Conservation (phyloP, 176 grass and related monocot genomes). For the Triticum timopheevii region DNA sequence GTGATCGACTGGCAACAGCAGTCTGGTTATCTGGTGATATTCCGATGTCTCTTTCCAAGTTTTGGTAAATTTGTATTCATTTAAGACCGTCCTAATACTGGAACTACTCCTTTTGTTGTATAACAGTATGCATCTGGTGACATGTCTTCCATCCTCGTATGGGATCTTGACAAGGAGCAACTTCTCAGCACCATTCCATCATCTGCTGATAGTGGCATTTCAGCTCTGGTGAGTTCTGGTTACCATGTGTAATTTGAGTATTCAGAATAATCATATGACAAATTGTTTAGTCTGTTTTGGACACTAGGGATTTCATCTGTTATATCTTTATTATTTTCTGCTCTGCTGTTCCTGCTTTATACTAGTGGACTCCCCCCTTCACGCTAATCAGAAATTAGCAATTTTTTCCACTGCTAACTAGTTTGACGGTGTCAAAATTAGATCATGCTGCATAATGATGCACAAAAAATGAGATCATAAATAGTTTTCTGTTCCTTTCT, state of each 20-base stretch:
- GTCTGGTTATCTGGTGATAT: slow-evolving; percentile 85
- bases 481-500: slow-evolving; percentile 11
- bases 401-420: slow-evolving; percentile 7
- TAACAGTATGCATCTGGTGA: slow-evolving; percentile 88
- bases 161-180: slow-evolving; percentile 97
- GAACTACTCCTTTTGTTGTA: slow-evolving; percentile 24
- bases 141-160: slow-evolving; percentile 66
- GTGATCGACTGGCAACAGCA: slow-evolving; percentile 96
- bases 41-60: background rate
- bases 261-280: background rate
- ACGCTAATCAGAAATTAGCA: background rate
- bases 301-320: background rate
- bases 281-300: slow-evolving; percentile 23
- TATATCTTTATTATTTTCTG: slow-evolving; percentile 16
- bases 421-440: background rate
- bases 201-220: slow-evolving; percentile 66
- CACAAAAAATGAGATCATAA: background rate
- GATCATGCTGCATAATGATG: background rate
- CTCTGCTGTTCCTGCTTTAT: slow-evolving; percentile 22
- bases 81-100: slow-evolving; percentile 27
- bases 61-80: background rate
- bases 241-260: slow-evolving; percentile 18
- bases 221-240: slow-evolving; percentile 66
- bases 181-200: slow-evolving; percentile 66
- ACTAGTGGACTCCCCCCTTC: slow-evolving; percentile 19